Evolutionary conservation across 1,284 basidiomycete genomes (phyloP), one percentile per base, ranked within the genome.

Genomic region (Uromyces viciae-fabae): DNA sequence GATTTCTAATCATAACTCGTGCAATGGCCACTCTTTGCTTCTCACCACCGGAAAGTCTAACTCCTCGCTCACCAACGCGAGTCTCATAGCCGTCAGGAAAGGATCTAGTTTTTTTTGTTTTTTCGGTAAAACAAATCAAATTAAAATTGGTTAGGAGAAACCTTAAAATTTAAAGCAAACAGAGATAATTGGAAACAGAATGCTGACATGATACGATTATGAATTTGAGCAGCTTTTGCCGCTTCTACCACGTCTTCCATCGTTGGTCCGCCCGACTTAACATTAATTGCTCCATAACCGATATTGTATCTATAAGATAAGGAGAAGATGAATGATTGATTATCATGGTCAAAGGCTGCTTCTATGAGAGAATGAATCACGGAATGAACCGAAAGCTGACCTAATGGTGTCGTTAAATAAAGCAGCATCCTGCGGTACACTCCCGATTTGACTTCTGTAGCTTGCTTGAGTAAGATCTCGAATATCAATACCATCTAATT

Each of bases 1-100:
- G 92, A 84, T 92, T 92, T 87, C 95, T 95, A 78, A 93, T 87
- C 69, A 96, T 88, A 2, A 93, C 94, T 72, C 94, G 88, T n/a
- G 77, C 75, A 62, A 74, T 75, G 1, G 77, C 75, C 22, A 81
- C 69, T 25, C 85, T 69, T 75, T 85, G 83, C 80, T 84, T 84
- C 82, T 85, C 85, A 1, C 85, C 85, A 0, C 87, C 87, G 5
- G 83, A 85, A 68, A 95, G 87, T 66, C 93, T 88, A 19, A 94
- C 90, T 42, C 94, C 94, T 40, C 94, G 90, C 86, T 95, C 94
- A 40, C 92, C 92, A 22, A 92, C 91, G 74, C 89, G 88, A 38
- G 94, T 95, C 42, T 92, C 89, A 85, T 88, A 88, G 84, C 92
- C 91, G 82, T 94, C 92, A 1, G 93, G 91, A 90, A 94, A 94